Conservation (phyloP, 2,329 filamentous ascomycete genomes). For the Pseudocercospora eumusae region DNA sequence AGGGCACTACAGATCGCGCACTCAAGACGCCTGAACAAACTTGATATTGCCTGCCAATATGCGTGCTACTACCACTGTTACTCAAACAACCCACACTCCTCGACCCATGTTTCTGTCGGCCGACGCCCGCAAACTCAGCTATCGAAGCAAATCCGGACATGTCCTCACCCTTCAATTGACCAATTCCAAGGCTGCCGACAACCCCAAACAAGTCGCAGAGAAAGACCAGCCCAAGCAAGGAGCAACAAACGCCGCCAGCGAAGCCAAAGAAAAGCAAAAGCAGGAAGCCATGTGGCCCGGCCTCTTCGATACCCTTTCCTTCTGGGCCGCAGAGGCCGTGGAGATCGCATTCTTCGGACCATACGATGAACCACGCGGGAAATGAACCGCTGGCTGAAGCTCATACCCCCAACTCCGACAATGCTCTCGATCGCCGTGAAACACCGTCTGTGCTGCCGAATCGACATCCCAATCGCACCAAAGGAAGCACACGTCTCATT, state of each 20-base stretch:
- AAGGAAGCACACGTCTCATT: neutral
- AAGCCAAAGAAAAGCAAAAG: constrained; percentile 12
- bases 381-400: constrained; percentile 9
- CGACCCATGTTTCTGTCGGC: constrained; percentile 26
- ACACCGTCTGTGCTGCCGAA: neutral
- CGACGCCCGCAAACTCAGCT: constrained; percentile 27
- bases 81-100: constrained; percentile 10
- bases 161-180: constrained; percentile 29
- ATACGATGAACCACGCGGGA: constrained; percentile 26
- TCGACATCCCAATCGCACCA: neutral
- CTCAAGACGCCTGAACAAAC: neutral
- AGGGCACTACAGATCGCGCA: neutral
- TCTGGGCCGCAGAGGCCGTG: constrained; percentile 28
- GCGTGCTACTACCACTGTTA: constrained; percentile 22
- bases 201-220: constrained; percentile 19
- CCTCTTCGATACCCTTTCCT: constrained; percentile 29
- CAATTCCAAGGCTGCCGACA: constrained; percentile 26
- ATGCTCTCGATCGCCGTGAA: constrained; percentile 2
- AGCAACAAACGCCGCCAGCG: constrained; percentile 3
- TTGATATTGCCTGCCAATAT: constrained; percentile 14
- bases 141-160: constrained; percentile 26
- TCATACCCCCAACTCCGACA: neutral
- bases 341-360: constrained; percentile 30
- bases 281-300: constrained; percentile 22
- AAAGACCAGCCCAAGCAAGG: constrained; percentile 14